phyloP scores from a whole-genome alignment of 139 green algal species.

The Axilococcus clingmanii region DNA sequence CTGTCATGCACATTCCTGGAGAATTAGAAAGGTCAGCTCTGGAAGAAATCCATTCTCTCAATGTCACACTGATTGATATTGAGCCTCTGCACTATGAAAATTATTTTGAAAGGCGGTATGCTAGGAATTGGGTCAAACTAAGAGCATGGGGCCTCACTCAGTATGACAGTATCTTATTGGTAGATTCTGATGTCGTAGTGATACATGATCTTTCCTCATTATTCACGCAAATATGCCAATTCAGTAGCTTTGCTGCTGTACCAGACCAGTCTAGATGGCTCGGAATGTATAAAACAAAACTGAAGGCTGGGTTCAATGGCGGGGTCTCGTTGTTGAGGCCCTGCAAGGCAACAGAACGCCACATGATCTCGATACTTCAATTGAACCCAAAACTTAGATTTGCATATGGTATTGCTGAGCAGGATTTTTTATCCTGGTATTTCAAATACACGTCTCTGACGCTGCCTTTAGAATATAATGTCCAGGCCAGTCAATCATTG shows the following conservation, averaged over 20 bases:
- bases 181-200: neutral
- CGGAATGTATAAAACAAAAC: neutral
- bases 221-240: neutral
- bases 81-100: neutral
- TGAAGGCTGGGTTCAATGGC: neutral
- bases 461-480: neutral
- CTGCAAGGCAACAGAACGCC: neutral
- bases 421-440: slow-evolving; percentile 4
- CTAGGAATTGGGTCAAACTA: slow-evolving; percentile 1
- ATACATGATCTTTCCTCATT: neutral
- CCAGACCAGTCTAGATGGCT: neutral
- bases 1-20: neutral
- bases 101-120: neutral
- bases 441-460: neutral
- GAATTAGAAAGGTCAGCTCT: neutral
- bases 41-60: neutral
- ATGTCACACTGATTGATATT: neutral
- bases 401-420: neutral
- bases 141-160: neutral
- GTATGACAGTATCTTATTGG: neutral
- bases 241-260: neutral
- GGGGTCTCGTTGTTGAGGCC: neutral
- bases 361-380: neutral
- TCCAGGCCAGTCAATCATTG: neutral
- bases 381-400: neutral